Evolutionary conservation across 805 yeast species (phyloP), one percentile per base, ranked within the genome.

Genomic region (Priceomyces fermenticarens): DNA sequence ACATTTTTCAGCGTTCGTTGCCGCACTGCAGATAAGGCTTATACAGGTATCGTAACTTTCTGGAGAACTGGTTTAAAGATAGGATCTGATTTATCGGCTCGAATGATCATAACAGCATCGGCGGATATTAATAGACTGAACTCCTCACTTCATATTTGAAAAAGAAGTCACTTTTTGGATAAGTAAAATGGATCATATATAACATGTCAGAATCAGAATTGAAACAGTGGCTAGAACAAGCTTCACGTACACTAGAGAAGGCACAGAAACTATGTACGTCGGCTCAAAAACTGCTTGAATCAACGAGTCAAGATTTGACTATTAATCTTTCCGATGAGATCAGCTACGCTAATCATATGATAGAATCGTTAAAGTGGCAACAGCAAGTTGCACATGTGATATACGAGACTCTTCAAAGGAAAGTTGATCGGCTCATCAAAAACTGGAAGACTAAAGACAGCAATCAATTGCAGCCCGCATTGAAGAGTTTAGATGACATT

Each of bases 211-310:
- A 36, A 35, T 48, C 42, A 11, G 38, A 43, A 11, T 49, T 62
- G 16, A 35, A 35, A 9, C 34, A 32, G 10, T 68, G 73, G 71
- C 52, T 58, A 4, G 52, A 45, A 2, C 57, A 63, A 29, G 70
- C 70, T 2, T 52, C 49, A 31, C 28, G 27, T 12, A 62, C 61
- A 10, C 57, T 58, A 11, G 58, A 51, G 36, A 36, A 45, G 30
- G 73, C 73, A 6, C 61, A 58, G 35, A 49, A 49, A 14, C 39
- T 60, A 28, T 67, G 72, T 37, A 44, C 66, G 2, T 51, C 47
- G 20, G 72, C 73, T 1, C 70, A 65, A 34, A 41, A 43, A 1
- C 58, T 56, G 55, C 49, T 69, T 6, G 55, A 56, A 28, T 41
- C 46, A 10, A 57, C 63, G 1, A 36, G 47, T 2, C 51, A 49